Percentiles rank a stretch among this genome's conserved stretches.
Conservation (phyloP, 768 basidiomycete species). For the Hebeloma cylindrosporum region DNA sequence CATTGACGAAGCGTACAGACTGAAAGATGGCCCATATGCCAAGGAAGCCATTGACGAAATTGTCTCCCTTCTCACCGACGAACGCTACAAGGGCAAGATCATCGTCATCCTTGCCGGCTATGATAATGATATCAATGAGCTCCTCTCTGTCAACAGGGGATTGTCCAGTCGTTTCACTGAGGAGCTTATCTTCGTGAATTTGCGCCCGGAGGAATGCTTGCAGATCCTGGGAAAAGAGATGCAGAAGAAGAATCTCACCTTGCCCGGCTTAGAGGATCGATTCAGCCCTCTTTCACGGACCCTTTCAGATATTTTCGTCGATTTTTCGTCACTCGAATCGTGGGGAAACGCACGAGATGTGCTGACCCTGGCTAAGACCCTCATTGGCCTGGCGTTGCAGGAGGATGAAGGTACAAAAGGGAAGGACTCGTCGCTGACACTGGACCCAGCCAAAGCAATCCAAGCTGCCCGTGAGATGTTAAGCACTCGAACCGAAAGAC, state of each 20-base stretch:
- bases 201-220: constrained; percentile 50
- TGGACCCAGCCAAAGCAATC: neutral
- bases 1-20: constrained; percentile 70
- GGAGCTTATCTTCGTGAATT: constrained; percentile 53
- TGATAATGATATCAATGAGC: constrained; percentile 62
- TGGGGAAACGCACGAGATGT: constrained; percentile 77
- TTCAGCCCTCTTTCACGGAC: constrained; percentile 24
- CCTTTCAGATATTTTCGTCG: constrained; percentile 9
- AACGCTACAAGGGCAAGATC: constrained; percentile 55
- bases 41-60: constrained; percentile 74
- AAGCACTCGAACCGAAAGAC: neutral
- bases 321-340: constrained; percentile 45
- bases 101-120: constrained; percentile 73
- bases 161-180: constrained; percentile 70
- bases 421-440: constrained; percentile 12
- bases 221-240: constrained; percentile 49
- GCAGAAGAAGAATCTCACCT: constrained; percentile 38
- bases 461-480: constrained; percentile 1
- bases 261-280: constrained; percentile 37
- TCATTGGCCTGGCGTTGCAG: constrained; percentile 30
- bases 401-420: constrained; percentile 13
- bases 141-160: constrained; percentile 59
- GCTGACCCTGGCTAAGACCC: constrained; percentile 48
- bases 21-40: constrained; percentile 61
- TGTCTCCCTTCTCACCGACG: constrained; percentile 60